Evolutionary conservation across 805 yeast species (phyloP).

Genomic region (Barnettozyma californica): DNA sequence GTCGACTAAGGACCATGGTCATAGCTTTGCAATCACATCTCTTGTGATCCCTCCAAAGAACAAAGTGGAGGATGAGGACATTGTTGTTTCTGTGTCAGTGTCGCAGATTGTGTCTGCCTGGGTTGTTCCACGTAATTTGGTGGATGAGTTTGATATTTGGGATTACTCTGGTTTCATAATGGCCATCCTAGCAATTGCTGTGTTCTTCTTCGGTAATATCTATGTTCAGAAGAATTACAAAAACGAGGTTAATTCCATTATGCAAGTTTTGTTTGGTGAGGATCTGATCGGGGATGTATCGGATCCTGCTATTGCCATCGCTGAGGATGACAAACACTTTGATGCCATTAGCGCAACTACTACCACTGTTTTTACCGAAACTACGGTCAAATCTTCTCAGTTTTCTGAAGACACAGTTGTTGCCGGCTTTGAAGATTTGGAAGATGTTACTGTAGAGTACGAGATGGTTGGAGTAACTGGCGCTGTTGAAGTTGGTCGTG

Average conservation of each 20-base stretch:
- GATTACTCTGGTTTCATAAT: slow-evolving; percentile 8
- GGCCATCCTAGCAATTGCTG: slow-evolving; percentile 6
- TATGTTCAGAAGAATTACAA: slow-evolving; percentile 16
- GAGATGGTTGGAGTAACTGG: not conserved
- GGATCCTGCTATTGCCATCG: not conserved
- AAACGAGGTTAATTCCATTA: slow-evolving; percentile 8
- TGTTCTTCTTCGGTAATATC: slow-evolving; percentile 6
- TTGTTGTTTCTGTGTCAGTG: slow-evolving; percentile 38
- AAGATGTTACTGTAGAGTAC: not conserved
- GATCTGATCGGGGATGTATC: not conserved
- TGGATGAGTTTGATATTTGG: slow-evolving; percentile 8
- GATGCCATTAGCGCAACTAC: not conserved
- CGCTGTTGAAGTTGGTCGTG: slow-evolving; percentile 6
- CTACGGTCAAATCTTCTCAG: not conserved
- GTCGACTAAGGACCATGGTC: slow-evolving; percentile 51
- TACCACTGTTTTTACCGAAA: not conserved
- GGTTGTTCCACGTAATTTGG: slow-evolving; percentile 47
- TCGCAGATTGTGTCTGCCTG: slow-evolving; percentile 66
- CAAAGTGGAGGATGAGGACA: slow-evolving; percentile 3
- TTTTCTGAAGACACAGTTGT: not conserved
- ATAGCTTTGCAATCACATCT: slow-evolving; percentile 72
- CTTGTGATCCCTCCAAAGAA: slow-evolving; percentile 54
- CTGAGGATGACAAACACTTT: not conserved
- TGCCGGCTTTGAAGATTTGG: not conserved
- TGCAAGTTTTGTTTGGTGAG: slow-evolving; percentile 15